Evolutionary conservation across 1,284 basidiomycete genomes (phyloP), one percentile per base, ranked within the genome.

Genomic region (Ustilago esculenta): DNA sequence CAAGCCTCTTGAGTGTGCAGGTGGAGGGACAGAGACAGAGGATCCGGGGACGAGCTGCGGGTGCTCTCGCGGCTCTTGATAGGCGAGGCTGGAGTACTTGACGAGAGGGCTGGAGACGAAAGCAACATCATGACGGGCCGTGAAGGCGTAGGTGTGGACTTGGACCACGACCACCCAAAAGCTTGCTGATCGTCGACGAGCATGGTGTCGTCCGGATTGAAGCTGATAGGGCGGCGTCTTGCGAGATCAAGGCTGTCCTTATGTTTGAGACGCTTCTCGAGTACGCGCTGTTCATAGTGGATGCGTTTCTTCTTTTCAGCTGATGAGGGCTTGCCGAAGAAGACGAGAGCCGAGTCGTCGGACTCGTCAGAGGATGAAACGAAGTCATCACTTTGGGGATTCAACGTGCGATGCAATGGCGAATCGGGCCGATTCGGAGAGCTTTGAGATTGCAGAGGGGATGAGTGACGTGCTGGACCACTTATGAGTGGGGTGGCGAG

Each of bases 161-260:
- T 51, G 25, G 40, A 27, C 46, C 46, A 51, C 9, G 59, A 55
- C 66, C 66, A 69, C 3, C 46, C 55, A 21, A 36, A 36, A 2
- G 37, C 40, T 18, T 21, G 25, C 29, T 58, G 53, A 15, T 59
- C 55, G 23, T 69, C 55, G 8, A 64, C 24, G 8, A 69, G 66
- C 66, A 69, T 70, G 20, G 69, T 72, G 35, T 72, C 64, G 33
- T 72, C 69, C 14, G 59, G 59, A 23, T 68, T 68, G 46, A 67
- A 68, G 55, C 46, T 60, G 56, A 72, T 67, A n/a, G 69, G 59
- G 2, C 67, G 44, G 24, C 50, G 33, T 10, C 68, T 43, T 3
- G 71, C 54, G 3, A 73, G 51, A 39, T 70, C 67, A 27, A 73
- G 64, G 27, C 71, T 73, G 36, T 73, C 71, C 30, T 65, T 70